Conservation (phyloP, 148 eudicot species). For the Pharnaceum exiguum region DNA sequence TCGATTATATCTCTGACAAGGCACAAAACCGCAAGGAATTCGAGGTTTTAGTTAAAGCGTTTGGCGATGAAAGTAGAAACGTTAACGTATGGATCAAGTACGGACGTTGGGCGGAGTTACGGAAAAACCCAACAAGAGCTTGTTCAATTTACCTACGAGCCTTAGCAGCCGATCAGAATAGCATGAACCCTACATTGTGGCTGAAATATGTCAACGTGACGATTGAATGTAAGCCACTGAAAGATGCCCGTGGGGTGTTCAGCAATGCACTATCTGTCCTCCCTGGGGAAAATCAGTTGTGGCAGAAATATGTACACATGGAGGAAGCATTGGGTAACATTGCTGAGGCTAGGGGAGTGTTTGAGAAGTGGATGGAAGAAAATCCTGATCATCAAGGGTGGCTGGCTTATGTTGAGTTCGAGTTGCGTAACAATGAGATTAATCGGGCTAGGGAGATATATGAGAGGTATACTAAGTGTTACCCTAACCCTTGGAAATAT, state of each 20-base stretch:
- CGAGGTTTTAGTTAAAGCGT: slow-evolving; percentile 74
- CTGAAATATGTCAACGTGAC: slow-evolving; percentile 77
- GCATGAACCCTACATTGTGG: slow-evolving; percentile 67
- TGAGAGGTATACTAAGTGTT: slow-evolving; percentile 73
- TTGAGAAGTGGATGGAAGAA: slow-evolving; percentile 92
- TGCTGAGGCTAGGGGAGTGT: slow-evolving; percentile 85
- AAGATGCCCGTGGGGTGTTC: slow-evolving; percentile 83
- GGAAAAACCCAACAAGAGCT: slow-evolving; percentile 67
- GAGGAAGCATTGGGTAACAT: slow-evolving; percentile 82
- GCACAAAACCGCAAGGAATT: slow-evolving; percentile 87
- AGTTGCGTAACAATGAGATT: slow-evolving; percentile 76
- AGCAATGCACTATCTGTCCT: slow-evolving; percentile 64
- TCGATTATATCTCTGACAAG: too few species aligned
- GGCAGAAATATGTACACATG: slow-evolving; percentile 98
- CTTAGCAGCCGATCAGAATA: slow-evolving; percentile 67
- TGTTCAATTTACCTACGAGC: slow-evolving; percentile 91
- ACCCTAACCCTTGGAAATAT: slow-evolving; percentile 77
- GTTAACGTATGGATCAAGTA: slow-evolving; percentile 81
- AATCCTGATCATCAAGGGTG: slow-evolving; percentile 89
- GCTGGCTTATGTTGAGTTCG: slow-evolving; percentile 79
- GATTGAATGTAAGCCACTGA: slow-evolving; percentile 82
- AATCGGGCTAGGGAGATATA: slow-evolving; percentile 72
- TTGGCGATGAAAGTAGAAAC: slow-evolving; percentile 80
- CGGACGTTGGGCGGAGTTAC: slow-evolving; percentile 94
- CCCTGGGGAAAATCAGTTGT: slow-evolving; percentile 82